These are phyloP conservation scores for Fraxinus dipetala DNA, from an alignment of 305 asterid species.

Conservation along the genomic window DNA sequence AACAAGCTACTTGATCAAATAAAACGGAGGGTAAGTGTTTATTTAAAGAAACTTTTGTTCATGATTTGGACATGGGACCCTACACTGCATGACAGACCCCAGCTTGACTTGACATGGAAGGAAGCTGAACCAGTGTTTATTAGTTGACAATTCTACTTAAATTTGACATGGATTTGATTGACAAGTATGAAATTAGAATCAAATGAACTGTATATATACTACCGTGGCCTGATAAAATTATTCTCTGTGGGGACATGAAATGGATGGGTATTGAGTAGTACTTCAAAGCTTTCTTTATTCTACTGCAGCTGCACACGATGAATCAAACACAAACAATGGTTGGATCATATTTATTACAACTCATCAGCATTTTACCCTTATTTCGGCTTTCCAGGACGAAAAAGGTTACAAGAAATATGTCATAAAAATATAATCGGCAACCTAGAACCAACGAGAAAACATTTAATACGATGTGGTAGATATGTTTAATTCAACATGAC, in stretches of 20 bases:
- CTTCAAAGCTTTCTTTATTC: constrained; percentile 1
- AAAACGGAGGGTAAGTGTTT: not conserved
- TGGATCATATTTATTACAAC: not conserved
- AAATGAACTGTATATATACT: not conserved
- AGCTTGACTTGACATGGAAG: constrained; percentile 31
- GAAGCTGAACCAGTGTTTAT: constrained; percentile 31
- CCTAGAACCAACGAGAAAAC: too few relatives aligned
- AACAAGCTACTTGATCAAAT: not conserved
- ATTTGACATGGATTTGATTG: constrained; percentile 25
- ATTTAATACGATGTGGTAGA: not conserved
- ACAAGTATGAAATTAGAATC: constrained; percentile 25
- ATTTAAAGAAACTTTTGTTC: not conserved
- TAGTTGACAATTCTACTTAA: constrained; percentile 16
- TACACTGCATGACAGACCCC: constrained; percentile 14
- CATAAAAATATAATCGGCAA: too few relatives aligned
- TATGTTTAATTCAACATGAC: not conserved
- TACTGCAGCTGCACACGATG: constrained; percentile 13
- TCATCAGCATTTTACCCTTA: not conserved
- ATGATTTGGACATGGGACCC: constrained; percentile 4
- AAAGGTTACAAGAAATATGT: not conserved
- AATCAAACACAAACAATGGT: not conserved
- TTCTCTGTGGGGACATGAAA: constrained; percentile 30
- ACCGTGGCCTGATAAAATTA: not conserved
- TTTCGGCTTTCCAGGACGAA: not conserved
- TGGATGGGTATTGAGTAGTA: constrained; percentile 24